Conservation (phyloP, 495 filamentous ascomycete genomes). For the Podospora pseudoanserina region DNA sequence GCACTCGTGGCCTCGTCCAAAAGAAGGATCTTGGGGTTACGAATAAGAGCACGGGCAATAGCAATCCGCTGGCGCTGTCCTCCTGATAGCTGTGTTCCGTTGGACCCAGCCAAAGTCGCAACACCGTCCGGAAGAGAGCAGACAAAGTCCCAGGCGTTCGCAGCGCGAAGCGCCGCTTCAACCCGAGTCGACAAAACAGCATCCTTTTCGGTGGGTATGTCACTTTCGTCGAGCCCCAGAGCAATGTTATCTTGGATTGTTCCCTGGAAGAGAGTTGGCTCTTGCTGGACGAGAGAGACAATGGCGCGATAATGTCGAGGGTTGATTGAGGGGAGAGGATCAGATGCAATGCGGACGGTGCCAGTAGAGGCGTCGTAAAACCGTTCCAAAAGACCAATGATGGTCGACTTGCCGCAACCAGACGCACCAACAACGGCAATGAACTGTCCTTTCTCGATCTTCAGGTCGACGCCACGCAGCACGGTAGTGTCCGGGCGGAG, state of each 20-base stretch:
- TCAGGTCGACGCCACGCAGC: constrained; percentile 47
- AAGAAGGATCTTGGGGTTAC: constrained; percentile 64
- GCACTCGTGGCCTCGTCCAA: constrained; percentile 76
- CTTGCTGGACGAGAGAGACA: constrained; percentile 30
- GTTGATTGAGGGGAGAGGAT: constrained; percentile 38
- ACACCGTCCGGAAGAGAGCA: constrained; percentile 55
- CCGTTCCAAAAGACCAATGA: constrained; percentile 54
- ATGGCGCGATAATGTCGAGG: constrained; percentile 41
- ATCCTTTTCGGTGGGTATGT: constrained; percentile 18
- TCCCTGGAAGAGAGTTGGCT: constrained; percentile 46
- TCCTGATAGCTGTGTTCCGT: constrained; percentile 63
- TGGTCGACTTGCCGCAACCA: constrained; percentile 30
- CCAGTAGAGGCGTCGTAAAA: constrained; percentile 60
- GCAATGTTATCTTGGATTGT: constrained; percentile 58
- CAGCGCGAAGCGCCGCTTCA: constrained; percentile 52
- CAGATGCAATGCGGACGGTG: constrained; percentile 46
- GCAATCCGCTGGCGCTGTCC: constrained; percentile 74
- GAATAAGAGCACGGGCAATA: constrained; percentile 70
- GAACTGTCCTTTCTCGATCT: constrained; percentile 65
- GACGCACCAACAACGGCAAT: constrained; percentile 60
- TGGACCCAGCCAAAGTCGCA: constrained; percentile 55
- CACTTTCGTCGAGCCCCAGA: constrained; percentile 39
- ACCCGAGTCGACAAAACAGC: constrained; percentile 42
- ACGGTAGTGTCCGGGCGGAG: constrained; percentile 51
- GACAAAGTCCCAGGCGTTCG: constrained; percentile 61